Evolutionary conservation across 2,329 filamentous ascomycete genomes (phyloP).

Genomic region (Keithomyces neogunnii): DNA sequence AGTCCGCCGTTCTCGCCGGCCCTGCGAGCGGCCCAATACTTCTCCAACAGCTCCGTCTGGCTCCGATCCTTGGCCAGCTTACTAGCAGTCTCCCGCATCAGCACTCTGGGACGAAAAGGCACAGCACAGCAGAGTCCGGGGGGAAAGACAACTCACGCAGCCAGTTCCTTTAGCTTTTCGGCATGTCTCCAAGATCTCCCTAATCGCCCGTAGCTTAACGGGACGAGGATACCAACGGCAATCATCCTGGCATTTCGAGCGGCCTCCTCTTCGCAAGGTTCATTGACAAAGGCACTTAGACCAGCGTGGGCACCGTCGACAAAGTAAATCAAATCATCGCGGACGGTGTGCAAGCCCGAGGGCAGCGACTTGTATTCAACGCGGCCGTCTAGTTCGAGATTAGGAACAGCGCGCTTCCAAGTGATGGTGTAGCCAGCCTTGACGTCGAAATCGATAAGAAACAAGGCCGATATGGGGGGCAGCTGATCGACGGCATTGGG

Average conservation of each 20-base stretch:
- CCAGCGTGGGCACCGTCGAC: slow-evolving; percentile 71
- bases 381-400: slow-evolving; percentile 69
- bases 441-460: slow-evolving; percentile 86
- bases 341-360: slow-evolving; percentile 82
- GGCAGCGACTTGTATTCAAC: slow-evolving; percentile 96
- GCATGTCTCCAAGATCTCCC: slow-evolving; percentile 88
- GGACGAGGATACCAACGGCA: slow-evolving; percentile 81
- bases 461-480: slow-evolving; percentile 59
- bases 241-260: slow-evolving; percentile 88
- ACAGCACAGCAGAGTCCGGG: background rate
- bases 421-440: slow-evolving; percentile 85
- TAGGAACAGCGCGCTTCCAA: slow-evolving; percentile 70
- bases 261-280: slow-evolving; percentile 64
- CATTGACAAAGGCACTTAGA: slow-evolving; percentile 84
- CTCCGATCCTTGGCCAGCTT: slow-evolving; percentile 57
- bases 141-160: slow-evolving; percentile 41
- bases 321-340: slow-evolving; percentile 89
- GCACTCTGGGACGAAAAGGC: too few relatives aligned
- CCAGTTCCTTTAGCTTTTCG: slow-evolving; percentile 63
- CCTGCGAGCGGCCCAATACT: slow-evolving; percentile 64
- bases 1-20: slow-evolving; percentile 23
- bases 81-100: slow-evolving; percentile 20
- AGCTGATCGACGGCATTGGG: slow-evolving; percentile 22
- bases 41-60: slow-evolving; percentile 56
- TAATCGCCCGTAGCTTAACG: slow-evolving; percentile 73